Evolutionary conservation across 768 basidiomycete genomes (phyloP), one percentile per base, ranked within the genome.

Genomic region (Boletus reticuloceps): DNA sequence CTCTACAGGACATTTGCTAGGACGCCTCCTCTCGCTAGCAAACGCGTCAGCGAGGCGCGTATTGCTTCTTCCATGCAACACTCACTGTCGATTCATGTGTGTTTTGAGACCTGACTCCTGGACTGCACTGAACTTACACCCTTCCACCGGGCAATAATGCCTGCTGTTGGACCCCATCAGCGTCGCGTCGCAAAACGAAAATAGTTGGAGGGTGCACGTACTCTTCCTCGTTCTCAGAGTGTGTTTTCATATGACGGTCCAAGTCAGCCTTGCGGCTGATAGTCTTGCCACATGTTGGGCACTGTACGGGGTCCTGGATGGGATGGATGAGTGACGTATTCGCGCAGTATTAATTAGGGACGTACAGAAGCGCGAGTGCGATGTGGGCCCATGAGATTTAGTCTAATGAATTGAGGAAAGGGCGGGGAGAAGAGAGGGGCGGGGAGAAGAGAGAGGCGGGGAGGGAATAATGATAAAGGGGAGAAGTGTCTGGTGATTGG

Each of bases 71-170:
- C 20, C 11, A 36, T 47, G 19, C 2, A 20, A 12, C 17, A 69
- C 72, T 55, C 47, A 72, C 72, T 74, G 73, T 3, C n/a, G n/a
- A 11, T 66, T 67, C 16, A 64, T 16, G 25, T 73, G 72, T 0
- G 63, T 67, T 0, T 38, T n/a, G 1, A 73, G 19, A 31, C 72
- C 73, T 0, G 66, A 67, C 4, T 43, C 50, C n/a, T 73, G 73
- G 1, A 70, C 58, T 0, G 72, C 54, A 9, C 39, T 58, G 49
- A 61, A 64, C 0, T 16, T 12, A 34, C 72, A n/a, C 6, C 53
- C 62, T 0, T 32, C 9, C 5, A 22, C 9, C 5, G 64, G 54
- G 22, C 72, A 73, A 5, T 16, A 10, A 22, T 56, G 31, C 67
- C 59, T 70, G 4, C 72, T 73, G 42, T 36, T 1, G 34, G 17